These are phyloP conservation scores for Eimeria acervulina DNA, from an alignment of 169 alveolate species.

Conservation along the genomic window DNA sequence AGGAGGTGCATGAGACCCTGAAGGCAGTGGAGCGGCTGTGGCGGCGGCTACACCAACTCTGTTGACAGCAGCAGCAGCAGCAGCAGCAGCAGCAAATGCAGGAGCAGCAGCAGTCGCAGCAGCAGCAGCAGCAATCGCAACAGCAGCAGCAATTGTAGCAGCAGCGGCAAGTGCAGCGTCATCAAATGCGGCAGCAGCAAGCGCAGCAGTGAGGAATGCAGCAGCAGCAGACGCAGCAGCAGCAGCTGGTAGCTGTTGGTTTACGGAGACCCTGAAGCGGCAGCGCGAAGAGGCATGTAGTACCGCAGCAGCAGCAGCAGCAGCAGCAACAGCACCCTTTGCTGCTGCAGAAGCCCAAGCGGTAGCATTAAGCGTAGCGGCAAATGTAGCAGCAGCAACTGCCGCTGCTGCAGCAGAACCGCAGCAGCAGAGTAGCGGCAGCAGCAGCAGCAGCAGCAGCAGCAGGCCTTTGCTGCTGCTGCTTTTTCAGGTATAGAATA, in stretches of 20 bases:
- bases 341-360: background rate
- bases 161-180: too few relatives aligned
- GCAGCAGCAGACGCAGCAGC: too few relatives aligned
- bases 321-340: too few relatives aligned
- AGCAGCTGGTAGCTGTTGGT: too few relatives aligned
- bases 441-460: too few relatives aligned
- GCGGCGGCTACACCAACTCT: conserved; percentile 10
- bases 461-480: too few relatives aligned
- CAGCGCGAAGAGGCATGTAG: too few relatives aligned
- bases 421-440: background rate
- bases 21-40: conserved; percentile 46
- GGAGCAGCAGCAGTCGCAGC: background rate
- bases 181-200: too few relatives aligned
- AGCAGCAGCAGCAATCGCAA: background rate
- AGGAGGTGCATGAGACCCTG: conserved; percentile 49
- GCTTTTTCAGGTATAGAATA: background rate
- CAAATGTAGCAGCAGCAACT: background rate
- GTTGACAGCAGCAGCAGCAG: conserved; percentile 11
- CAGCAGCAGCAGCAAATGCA: too few relatives aligned
- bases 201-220: too few relatives aligned
- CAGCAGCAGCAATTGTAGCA: background rate
- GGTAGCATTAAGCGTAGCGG: background rate
- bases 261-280: too few relatives aligned
- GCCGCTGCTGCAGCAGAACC: background rate
- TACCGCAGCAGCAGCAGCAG: background rate